A percentile compares a stretch with the other conserved stretches of the same genome.
These are phyloP conservation scores for Omphalotus olearius DNA, from an alignment of 1,284 basidiomycete genomes.

Conservation along the genomic window DNA sequence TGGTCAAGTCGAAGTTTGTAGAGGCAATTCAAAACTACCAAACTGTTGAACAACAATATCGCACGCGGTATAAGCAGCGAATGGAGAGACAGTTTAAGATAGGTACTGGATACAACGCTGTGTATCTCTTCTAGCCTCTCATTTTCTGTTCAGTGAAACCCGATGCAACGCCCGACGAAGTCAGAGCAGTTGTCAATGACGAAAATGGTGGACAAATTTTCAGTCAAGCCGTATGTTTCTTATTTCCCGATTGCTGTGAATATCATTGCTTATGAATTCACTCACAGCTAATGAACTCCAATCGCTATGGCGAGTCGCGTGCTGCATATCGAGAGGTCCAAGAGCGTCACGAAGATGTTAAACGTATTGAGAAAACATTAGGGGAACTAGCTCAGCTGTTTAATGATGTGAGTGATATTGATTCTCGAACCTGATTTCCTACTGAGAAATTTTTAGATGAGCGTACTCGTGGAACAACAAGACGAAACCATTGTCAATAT, in stretches of 20 bases:
- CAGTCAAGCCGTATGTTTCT: slow-evolving; percentile 78
- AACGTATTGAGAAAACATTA: slow-evolving; percentile 90
- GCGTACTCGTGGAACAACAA: slow-evolving; percentile 89
- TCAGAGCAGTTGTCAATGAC: slow-evolving; percentile 83
- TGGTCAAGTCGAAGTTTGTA: slow-evolving; percentile 79
- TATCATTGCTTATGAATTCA: slow-evolving; percentile 5
- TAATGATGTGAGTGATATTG: slow-evolving; percentile 61
- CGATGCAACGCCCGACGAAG: slow-evolving; percentile 89
- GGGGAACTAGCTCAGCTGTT: slow-evolving; percentile 94
- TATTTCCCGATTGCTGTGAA: slow-evolving; percentile 1
- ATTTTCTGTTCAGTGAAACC: slow-evolving; percentile 72
- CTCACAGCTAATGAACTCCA: slow-evolving; percentile 80
- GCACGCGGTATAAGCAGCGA: slow-evolving; percentile 90
- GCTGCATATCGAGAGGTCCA: slow-evolving; percentile 95
- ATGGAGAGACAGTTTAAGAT: slow-evolving; percentile 97
- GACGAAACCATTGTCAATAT: slow-evolving; percentile 83
- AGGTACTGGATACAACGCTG: slow-evolving; percentile 39
- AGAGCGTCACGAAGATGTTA: slow-evolving; percentile 93
- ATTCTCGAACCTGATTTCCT: slow-evolving; percentile 1
- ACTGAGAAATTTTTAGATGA: slow-evolving; percentile 51
- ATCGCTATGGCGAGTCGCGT: slow-evolving; percentile 86
- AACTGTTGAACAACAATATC: slow-evolving; percentile 89
- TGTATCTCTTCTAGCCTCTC: background rate
- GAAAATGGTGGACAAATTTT: slow-evolving; percentile 88
- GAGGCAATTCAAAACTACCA: slow-evolving; percentile 88